Percentiles rank a stretch among this genome's conserved stretches.
phyloP scores from a whole-genome alignment of 2,329 filamentous ascomycete species.

The Coniochaeta hoffmannii region DNA sequence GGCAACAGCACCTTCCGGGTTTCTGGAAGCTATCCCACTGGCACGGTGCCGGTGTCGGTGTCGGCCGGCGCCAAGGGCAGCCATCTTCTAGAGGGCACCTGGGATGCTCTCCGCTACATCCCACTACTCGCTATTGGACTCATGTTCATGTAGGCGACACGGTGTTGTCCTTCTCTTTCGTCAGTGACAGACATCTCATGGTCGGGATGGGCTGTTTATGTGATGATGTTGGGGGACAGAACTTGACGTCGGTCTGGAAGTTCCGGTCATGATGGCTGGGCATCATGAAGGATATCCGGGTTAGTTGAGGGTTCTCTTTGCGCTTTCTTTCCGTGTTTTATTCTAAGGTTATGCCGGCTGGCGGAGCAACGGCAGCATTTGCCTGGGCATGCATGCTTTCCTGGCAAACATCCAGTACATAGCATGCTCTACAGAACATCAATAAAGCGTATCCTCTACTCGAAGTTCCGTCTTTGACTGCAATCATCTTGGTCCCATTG shows the following conservation, averaged over 20 bases:
- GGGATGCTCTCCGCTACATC: background rate
- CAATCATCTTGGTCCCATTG: background rate
- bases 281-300: background rate
- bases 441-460: background rate
- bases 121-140: background rate
- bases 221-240: background rate
- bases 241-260: background rate
- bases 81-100: background rate
- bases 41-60: background rate
- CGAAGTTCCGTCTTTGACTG: background rate
- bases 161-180: background rate
- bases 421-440: background rate
- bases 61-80: background rate
- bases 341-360: background rate
- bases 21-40: background rate
- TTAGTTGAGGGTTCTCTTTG: too few species aligned
- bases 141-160: background rate
- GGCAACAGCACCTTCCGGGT: background rate
- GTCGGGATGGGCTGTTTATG: background rate
- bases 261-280: background rate
- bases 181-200: background rate
- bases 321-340: background rate
- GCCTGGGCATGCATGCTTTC: background rate
- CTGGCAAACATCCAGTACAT: background rate
- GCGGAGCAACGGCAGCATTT: background rate